A percentile compares a stretch with the other conserved stretches of the same genome.
Conservation (phyloP, 129 eudicot genomes). For the carrot (Daucus carota) region DNA sequence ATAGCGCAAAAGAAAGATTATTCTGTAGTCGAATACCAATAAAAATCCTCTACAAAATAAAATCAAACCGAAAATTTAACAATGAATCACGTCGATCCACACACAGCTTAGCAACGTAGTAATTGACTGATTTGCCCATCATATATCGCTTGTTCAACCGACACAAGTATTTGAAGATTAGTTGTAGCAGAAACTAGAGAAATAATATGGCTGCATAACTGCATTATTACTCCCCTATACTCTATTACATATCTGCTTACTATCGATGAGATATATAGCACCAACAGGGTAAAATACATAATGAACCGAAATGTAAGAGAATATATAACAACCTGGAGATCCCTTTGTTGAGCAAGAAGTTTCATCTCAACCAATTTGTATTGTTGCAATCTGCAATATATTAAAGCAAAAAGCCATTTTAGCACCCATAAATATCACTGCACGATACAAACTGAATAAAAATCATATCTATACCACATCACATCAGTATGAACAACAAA, state of each 20-base stretch:
- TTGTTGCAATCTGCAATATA: constrained; percentile 66
- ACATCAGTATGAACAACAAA: neutral
- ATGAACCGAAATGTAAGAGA: neutral
- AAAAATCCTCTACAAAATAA: neutral
- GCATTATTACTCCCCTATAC: neutral
- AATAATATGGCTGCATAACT: neutral
- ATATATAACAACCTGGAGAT: constrained; percentile 46
- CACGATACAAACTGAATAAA: neutral
- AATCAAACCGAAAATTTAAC: neutral
- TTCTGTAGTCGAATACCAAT: neutral
- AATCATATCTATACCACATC: neutral
- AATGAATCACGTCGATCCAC: neutral
- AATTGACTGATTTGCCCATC: neutral
- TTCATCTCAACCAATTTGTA: constrained; percentile 91
- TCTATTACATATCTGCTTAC: no score
- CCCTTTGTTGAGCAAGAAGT: constrained; percentile 93
- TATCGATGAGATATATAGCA: neutral
- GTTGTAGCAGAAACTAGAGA: neutral
- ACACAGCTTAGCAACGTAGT: neutral
- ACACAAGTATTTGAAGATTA: neutral
- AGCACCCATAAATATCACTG: neutral
- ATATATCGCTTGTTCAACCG: neutral
- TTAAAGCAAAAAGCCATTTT: neutral
- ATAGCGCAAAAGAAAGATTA: neutral
- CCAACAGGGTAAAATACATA: neutral